Conservation (phyloP, 352 stramenopile genomes). For the Pythium rishiriense region DNA sequence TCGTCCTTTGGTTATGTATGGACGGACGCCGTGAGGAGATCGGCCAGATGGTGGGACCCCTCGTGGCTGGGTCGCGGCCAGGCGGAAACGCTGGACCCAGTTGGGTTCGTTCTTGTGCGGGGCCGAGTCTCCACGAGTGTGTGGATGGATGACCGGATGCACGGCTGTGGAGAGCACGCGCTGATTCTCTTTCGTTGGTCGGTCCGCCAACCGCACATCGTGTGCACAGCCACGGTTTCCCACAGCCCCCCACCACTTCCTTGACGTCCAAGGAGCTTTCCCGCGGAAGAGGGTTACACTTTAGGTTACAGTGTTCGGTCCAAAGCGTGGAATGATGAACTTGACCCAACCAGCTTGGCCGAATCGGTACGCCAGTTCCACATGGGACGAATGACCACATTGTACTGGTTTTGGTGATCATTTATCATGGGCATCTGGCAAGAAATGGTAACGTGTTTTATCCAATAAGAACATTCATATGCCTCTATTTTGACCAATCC, state of each 20-base stretch:
- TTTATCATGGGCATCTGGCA: not conserved
- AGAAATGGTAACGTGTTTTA: not conserved
- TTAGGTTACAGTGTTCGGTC: not conserved
- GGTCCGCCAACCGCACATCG: not conserved
- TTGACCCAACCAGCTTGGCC: not conserved
- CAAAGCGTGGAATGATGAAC: no score
- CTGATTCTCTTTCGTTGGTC: not conserved
- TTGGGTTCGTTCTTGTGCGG: not conserved
- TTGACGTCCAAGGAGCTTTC: not conserved
- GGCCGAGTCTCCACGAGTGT: not conserved
- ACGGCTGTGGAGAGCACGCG: no score
- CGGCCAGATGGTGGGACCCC: not conserved
- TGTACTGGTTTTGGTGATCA: not conserved
- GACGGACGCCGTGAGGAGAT: not conserved
- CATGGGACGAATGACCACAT: not conserved
- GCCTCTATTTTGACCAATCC: not conserved
- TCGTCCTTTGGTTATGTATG: slow-evolving; percentile 1
- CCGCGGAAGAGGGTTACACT: not conserved
- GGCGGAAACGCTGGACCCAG: not conserved
- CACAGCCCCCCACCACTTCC: not conserved
- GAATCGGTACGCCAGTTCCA: not conserved
- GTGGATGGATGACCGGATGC: not conserved
- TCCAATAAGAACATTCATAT: not conserved
- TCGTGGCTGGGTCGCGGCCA: not conserved
- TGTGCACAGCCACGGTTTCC: not conserved